Percentiles rank a stretch among this genome's conserved stretches.
Conservation (phyloP, 2,329 filamentous ascomycete species). For the Basipetospora chlamydospora region DNA sequence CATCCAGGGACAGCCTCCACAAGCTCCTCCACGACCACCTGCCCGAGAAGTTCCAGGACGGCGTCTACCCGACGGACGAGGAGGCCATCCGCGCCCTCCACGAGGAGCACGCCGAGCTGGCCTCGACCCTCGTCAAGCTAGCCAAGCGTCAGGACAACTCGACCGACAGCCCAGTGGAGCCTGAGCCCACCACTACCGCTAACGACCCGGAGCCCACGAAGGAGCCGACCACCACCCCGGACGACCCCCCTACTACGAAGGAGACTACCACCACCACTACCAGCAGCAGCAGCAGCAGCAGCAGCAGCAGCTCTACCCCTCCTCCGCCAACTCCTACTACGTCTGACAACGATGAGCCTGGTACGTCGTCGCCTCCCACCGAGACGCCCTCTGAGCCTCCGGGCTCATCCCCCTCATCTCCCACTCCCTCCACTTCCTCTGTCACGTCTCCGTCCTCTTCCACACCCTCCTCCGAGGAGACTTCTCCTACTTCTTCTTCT, state of each 20-base stretch:
- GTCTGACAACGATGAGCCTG: slow-evolving; percentile 6
- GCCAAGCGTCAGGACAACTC: slow-evolving; percentile 42
- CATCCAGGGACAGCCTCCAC: slow-evolving; percentile 48
- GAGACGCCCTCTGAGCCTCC: slow-evolving; percentile 14
- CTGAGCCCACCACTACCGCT: slow-evolving; percentile 6
- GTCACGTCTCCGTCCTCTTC: slow-evolving; percentile 13
- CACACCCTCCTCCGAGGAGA: slow-evolving; percentile 8
- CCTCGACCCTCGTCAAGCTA: slow-evolving; percentile 47
- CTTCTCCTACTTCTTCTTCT: slow-evolving; percentile 9
- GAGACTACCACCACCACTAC: slow-evolving; percentile 7
- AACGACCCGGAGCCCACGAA: slow-evolving; percentile 1
- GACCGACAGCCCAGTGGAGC: slow-evolving; percentile 5
- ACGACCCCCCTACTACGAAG: slow-evolving; percentile 1
- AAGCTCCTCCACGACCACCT: slow-evolving; percentile 50
- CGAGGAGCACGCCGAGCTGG: slow-evolving; percentile 44
- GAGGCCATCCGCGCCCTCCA: slow-evolving; percentile 49
- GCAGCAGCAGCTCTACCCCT: slow-evolving; percentile 6
- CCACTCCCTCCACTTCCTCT: slow-evolving; percentile 17
- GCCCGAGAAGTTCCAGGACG: slow-evolving; percentile 50
- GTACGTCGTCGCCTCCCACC: slow-evolving; percentile 9
- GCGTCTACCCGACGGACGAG: slow-evolving; percentile 51
- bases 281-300: too few relatives aligned
- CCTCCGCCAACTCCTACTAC: slow-evolving; percentile 5
- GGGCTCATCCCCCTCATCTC: slow-evolving; percentile 12
- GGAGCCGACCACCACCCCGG: slow-evolving; percentile 3